Evolutionary conservation across 768 basidiomycete genomes (phyloP), one percentile per base, ranked within the genome.

Genomic region (Crucibulum laeve): DNA sequence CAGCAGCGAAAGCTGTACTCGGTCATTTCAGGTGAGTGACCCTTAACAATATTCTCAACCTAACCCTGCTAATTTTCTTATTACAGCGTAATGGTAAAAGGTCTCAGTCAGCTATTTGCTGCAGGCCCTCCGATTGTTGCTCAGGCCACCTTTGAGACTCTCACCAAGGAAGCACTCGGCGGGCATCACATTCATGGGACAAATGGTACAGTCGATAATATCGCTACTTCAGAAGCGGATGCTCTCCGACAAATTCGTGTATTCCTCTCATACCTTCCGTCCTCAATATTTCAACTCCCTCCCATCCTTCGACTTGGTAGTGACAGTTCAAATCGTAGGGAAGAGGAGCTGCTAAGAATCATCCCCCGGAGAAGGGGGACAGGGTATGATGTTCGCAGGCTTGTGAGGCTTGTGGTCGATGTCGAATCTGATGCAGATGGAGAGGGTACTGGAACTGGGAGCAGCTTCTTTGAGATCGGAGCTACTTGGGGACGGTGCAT

Each of bases 231-330:
- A 6, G 68, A 70, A 41, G 44, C 41, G 6, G 67, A 68, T 33
- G 67, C 68, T 6, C 66, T 67, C 44, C 37, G 45, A 1, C 67
- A 70, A 52, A 62, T 70, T 24, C 53, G 55, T 4, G 43, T 25
- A 17, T 68, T 68, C 43, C 55, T 70, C 13, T 70, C 67, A 2
- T 70, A 66, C 43, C 60, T 68, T 3, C 68, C 68, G n/a, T 61
- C 66, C 18, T 68, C 67, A 3, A 65, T 70, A 32, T 67, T 70
- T 25, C 41, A 55, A 1, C 49, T 64, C 5, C 67, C 68, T 1
- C 64, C 67, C 4, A 51, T 57, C n/a, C n/a, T n/a, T n/a, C 18
- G 25, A 0, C 15, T 50, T 14, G 55, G 57, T 5, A 21, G 35
- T 1, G 68, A 68, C 43, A 46, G 52, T 7, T 37, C 42, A n/a